These are phyloP conservation scores for Colletotrichum salicis DNA, from an alignment of 2,329 filamentous ascomycete species.

Conservation along the genomic window DNA sequence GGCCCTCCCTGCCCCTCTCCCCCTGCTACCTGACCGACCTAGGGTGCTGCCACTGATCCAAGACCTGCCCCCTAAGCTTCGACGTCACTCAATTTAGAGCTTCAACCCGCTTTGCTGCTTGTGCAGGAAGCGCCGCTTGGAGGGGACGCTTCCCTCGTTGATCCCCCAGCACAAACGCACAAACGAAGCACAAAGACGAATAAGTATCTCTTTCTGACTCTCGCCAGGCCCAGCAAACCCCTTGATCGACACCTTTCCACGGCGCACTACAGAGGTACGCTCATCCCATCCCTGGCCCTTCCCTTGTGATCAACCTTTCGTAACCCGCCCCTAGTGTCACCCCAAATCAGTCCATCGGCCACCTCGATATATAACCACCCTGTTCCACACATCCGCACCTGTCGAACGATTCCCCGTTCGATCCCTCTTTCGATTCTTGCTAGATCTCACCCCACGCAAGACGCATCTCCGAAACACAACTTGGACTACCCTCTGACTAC, in stretches of 20 bases:
- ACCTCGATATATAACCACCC: conserved; percentile 31
- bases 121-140: conserved; percentile 24
- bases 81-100: conserved; percentile 34
- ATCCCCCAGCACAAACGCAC: conserved; percentile 28
- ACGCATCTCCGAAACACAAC: conserved; percentile 24
- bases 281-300: conserved; percentile 33
- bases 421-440: conserved; percentile 35
- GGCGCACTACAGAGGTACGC: conserved; percentile 25
- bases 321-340: conserved; percentile 31
- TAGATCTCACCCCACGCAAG: conserved; percentile 31
- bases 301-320: conserved; percentile 30
- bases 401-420: conserved; percentile 35
- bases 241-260: conserved; percentile 35
- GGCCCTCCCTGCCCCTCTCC: neutral
- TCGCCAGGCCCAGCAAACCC: conserved; percentile 31
- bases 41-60: neutral
- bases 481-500: conserved; percentile 6
- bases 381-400: conserved; percentile 20
- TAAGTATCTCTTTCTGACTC: conserved; percentile 24
- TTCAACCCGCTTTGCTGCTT: conserved; percentile 25
- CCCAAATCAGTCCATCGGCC: conserved; percentile 34
- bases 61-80: conserved; percentile 6
- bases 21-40: neutral
- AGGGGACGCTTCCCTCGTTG: conserved; percentile 22
- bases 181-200: conserved; percentile 20